Percentiles rank a stretch among this genome's conserved stretches.
Conservation (phyloP, 371 early-diverging fungal genomes). For the Cokeromyces recurvatus region DNA sequence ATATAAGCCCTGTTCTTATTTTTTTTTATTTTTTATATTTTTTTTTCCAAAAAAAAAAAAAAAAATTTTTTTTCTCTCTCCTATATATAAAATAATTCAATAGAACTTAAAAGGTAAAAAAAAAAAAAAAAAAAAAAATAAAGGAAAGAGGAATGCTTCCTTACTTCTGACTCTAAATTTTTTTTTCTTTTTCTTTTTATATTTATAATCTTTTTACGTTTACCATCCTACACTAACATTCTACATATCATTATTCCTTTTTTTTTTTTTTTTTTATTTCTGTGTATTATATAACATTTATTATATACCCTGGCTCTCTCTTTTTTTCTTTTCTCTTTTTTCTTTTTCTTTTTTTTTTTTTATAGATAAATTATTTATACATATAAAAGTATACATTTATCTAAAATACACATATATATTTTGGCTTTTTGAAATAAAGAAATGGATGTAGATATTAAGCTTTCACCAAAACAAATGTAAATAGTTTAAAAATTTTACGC, state of each 20-base stretch:
- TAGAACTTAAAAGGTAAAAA: too few species aligned
- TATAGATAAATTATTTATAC: too few species aligned
- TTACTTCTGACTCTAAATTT: constrained; percentile 4
- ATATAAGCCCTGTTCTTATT: too few species aligned
- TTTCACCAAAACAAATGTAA: too few species aligned
- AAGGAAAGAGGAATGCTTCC: background rate
- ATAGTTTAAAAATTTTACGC: too few species aligned
- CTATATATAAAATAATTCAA: too few species aligned
- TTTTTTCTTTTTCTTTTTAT: constrained; percentile 2
- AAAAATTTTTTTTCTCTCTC: too few species aligned
- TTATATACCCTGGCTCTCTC: constrained; percentile 4
- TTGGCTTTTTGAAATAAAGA: background rate
- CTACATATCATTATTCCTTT: too few species aligned
- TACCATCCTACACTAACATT: too few species aligned
- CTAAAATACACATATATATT: too few species aligned
- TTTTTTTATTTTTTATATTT: constrained; percentile 15
- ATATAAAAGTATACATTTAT: too few species aligned
- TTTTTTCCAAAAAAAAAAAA: background rate
- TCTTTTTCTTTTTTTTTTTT: background rate
- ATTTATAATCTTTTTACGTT: background rate
- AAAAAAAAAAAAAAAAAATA: background rate
- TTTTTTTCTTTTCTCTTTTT: background rate
- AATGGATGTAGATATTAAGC: too few species aligned
- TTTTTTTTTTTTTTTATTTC: background rate
- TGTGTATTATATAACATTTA: background rate